A percentile compares a stretch with the other conserved stretches of the same genome.
Conservation (phyloP, 495 filamentous ascomycete genomes). For the Chaetomium tenue region DNA sequence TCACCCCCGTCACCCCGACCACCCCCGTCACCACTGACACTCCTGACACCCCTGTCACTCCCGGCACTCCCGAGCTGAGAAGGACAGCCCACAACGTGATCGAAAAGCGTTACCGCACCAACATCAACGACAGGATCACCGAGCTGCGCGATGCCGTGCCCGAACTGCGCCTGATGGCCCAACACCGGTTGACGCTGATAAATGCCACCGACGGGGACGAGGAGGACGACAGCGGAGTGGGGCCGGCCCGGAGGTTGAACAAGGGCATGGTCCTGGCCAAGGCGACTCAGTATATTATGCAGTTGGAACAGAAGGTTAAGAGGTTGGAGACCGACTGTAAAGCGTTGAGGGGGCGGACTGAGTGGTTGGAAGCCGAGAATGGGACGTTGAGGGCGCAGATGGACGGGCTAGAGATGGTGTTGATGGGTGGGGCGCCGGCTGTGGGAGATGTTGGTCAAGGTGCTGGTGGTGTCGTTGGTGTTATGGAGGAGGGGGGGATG, state of each 20-base stretch:
- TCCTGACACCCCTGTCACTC: background rate
- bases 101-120: conserved; percentile 51
- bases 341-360: conserved; percentile 61
- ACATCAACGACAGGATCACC: conserved; percentile 52
- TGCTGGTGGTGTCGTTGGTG: background rate
- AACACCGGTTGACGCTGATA: background rate
- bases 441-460: no score
- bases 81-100: conserved; percentile 51
- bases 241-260: no score
- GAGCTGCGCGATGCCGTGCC: conserved; percentile 50
- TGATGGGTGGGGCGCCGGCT: background rate
- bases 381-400: conserved; percentile 63
- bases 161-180: conserved; percentile 40
- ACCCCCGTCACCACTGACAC: background rate
- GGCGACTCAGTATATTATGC: conserved; percentile 84
- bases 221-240: no score
- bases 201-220: conserved; percentile 12
- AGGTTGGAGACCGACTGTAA: conserved; percentile 71
- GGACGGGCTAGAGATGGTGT: conserved; percentile 55
- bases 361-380: conserved; percentile 70
- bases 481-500: background rate
- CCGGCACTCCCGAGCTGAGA: conserved; percentile 23
- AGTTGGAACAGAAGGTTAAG: conserved; percentile 74
- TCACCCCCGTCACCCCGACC: conserved; percentile 5
- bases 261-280: conserved; percentile 76